A percentile compares a stretch with the other conserved stretches of the same genome.
Conservation (phyloP, 257 asterid species). For the Ajuga chamaepitys region DNA sequence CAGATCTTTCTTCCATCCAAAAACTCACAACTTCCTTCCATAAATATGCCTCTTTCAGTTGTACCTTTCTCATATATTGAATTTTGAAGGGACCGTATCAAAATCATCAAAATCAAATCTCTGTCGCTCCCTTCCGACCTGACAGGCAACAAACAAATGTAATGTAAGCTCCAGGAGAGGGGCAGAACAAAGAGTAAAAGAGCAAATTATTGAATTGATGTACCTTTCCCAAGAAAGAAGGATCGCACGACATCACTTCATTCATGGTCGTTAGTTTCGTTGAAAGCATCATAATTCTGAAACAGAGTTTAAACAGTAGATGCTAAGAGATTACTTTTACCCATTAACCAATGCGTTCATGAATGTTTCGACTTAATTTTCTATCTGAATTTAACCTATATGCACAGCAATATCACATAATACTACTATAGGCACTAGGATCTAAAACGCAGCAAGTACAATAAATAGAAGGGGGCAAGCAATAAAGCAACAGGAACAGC, state of each 20-base stretch:
- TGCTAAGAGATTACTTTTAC: not conserved
- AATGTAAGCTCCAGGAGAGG: not conserved
- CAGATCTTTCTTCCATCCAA: not conserved
- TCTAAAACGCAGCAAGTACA: not conserved
- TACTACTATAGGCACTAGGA: not conserved
- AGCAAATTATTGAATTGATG: not conserved
- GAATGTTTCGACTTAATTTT: not conserved
- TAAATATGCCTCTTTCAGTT: not conserved
- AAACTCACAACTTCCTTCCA: conserved; percentile 7
- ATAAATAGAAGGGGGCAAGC: not conserved
- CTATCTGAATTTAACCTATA: not conserved
- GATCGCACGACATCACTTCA: conserved; percentile 71
- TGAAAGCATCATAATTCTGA: conserved; percentile 82
- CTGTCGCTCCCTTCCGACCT: conserved; percentile 92
- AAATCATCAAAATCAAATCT: conserved; percentile 87
- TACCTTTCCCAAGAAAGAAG: conserved; percentile 78
- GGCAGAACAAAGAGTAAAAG: not conserved
- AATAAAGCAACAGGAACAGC: not conserved
- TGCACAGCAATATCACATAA: not conserved
- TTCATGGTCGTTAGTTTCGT: conserved; percentile 73
- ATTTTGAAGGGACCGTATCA: conserved; percentile 71
- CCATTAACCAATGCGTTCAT: not conserved
- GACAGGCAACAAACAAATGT: not conserved
- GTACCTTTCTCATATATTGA: conserved; percentile 42
- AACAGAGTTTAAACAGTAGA: conserved; percentile 11